Evolutionary conservation across 306 rosid species (phyloP).

Genomic region (Medicago arabica): DNA sequence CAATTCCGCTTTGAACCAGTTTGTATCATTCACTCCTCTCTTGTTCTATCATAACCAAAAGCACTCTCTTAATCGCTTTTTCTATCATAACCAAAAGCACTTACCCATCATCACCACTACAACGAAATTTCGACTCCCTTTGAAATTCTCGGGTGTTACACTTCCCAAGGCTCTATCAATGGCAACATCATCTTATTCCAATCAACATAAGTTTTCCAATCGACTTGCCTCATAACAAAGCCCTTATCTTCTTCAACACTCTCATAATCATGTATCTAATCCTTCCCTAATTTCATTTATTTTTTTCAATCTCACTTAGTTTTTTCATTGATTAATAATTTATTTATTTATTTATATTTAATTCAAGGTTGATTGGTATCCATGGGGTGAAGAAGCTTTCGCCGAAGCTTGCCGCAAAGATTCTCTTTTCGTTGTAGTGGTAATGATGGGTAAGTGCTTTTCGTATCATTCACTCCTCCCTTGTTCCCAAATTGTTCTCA

Average conservation of each 20-base stretch:
- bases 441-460: no score
- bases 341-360: neutral
- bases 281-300: neutral
- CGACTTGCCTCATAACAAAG: constrained; percentile 88
- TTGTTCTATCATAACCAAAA: no score
- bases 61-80: constrained; percentile 17
- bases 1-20: no score
- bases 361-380: constrained; percentile 93
- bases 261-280: constrained; percentile 73
- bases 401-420: constrained; percentile 78
- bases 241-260: constrained; percentile 95
- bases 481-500: no score
- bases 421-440: constrained; percentile 34
- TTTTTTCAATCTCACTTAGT: neutral
- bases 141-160: constrained; percentile 39
- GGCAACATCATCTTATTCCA: constrained; percentile 60
- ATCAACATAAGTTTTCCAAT: constrained; percentile 58
- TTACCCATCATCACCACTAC: neutral
- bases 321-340: neutral
- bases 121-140: constrained; percentile 14
- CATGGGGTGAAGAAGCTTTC: constrained; percentile 97
- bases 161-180: constrained; percentile 53
- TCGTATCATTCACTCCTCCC: no score
- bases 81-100: constrained; percentile 6
- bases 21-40: no score